Conservation (phyloP, 2,329 filamentous ascomycete species). For the Aciculosporium take region DNA sequence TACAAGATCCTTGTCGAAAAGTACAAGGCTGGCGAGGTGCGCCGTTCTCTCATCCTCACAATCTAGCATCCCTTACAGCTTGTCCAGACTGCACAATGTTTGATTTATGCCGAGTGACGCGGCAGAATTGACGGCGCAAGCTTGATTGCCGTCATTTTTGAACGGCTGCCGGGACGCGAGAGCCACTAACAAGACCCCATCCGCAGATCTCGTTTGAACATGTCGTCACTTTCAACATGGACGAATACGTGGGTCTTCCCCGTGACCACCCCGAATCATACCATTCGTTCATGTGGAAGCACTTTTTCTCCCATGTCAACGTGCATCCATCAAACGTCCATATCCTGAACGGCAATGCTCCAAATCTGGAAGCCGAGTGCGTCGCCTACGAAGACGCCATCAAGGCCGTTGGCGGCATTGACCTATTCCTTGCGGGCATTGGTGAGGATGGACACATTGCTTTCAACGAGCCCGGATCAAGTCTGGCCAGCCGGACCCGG, state of each 20-base stretch:
- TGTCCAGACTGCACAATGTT: no score
- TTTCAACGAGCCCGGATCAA: slow-evolving; percentile 81
- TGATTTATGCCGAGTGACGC: not conserved
- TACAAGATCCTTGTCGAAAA: slow-evolving; percentile 62
- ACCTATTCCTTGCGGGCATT: slow-evolving; percentile 74
- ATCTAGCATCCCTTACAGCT: no score
- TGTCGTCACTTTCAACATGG: slow-evolving; percentile 90
- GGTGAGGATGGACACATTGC: slow-evolving; percentile 80
- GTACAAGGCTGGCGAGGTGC: slow-evolving; percentile 49
- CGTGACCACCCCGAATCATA: slow-evolving; percentile 76
- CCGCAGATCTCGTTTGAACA: slow-evolving; percentile 64
- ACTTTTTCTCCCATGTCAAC: slow-evolving; percentile 79
- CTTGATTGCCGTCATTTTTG: not conserved
- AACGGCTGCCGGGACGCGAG: not conserved
- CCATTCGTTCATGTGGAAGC: slow-evolving; percentile 86
- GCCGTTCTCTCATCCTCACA: not conserved
- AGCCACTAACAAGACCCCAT: slow-evolving; percentile 2
- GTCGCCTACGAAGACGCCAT: slow-evolving; percentile 69
- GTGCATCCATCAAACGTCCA: slow-evolving; percentile 71
- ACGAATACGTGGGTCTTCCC: slow-evolving; percentile 76
- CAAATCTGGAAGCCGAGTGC: slow-evolving; percentile 62
- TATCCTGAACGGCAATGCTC: slow-evolving; percentile 69
- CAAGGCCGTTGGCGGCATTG: slow-evolving; percentile 59
- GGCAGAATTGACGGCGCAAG: not conserved
- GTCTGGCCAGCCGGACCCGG: slow-evolving; percentile 59